A percentile compares a stretch with the other conserved stretches of the same genome.
These are phyloP conservation scores for Plantago coronopus DNA, from an alignment of 305 asterid genomes.

Conservation along the genomic window DNA sequence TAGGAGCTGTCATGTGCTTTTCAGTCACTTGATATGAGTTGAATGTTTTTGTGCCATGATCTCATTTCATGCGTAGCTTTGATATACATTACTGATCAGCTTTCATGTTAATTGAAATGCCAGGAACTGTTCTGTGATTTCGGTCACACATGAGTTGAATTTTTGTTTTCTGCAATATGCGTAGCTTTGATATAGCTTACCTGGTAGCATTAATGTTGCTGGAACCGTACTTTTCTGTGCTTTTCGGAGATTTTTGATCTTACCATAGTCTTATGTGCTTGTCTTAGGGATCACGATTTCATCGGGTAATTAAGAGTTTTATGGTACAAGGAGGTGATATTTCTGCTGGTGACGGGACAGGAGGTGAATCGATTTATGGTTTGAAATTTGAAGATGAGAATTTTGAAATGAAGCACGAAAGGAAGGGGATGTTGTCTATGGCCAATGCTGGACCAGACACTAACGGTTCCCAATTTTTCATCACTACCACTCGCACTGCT, in stretches of 20 bases:
- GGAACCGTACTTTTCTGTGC: background rate
- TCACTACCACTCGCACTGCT: slow-evolving; percentile 89
- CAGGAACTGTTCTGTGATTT: too few relatives aligned
- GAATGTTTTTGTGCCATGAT: too few relatives aligned
- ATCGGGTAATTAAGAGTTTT: slow-evolving; percentile 86
- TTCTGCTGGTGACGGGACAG: slow-evolving; percentile 89
- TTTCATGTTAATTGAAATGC: too few relatives aligned
- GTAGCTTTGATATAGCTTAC: background rate
- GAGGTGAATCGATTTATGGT: slow-evolving; percentile 95
- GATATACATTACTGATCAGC: too few relatives aligned
- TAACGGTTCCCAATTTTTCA: slow-evolving; percentile 87
- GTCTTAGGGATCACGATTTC: slow-evolving; percentile 72
- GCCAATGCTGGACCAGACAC: slow-evolving; percentile 86
- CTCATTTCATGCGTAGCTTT: too few relatives aligned
- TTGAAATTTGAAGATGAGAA: slow-evolving; percentile 87
- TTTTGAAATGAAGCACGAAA: slow-evolving; percentile 77
- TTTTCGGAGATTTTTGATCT: background rate
- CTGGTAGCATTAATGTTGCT: background rate
- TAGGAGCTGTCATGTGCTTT: too few relatives aligned
- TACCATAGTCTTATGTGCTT: slow-evolving; percentile 22
- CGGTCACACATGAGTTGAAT: background rate
- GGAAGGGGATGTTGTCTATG: slow-evolving; percentile 94
- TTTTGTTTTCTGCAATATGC: too few relatives aligned
- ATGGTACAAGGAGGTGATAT: slow-evolving; percentile 97
- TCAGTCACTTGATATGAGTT: too few relatives aligned